Evolutionary conservation across 169 alveolate genomes (phyloP), one percentile per base, ranked within the genome.

Genomic region (Babesia bovis): DNA sequence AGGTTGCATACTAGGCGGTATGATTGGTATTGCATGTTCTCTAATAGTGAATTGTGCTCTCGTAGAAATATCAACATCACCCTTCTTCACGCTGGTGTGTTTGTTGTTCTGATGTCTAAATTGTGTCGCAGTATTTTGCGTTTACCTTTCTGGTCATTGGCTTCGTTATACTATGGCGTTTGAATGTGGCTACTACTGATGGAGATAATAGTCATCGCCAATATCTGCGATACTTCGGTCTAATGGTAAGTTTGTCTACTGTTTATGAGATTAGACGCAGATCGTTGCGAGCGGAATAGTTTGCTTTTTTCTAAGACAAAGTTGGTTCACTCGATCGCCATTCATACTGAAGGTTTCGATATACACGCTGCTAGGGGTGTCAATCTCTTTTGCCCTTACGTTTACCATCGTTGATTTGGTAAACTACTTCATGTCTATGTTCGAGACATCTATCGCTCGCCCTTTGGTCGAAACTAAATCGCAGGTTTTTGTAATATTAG

Each of bases 341-440:
- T 83, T 95, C 9, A 0, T 85, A 15, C 23, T 77, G 21, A 89
- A 95, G 89, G 95, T 95, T 21, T 96, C 97, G 23, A 81, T 94
- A 17, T 96, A 95, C 90, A 91, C 97, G n/a, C 45, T 96, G 7
- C 88, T 96, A 42, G 98, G 99, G 52, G 91, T 95, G 15, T 92
- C 98, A 23, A 92, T 95, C 33, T 90, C 98, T 17, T 96, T 95
- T 66, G 98, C 98, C 7, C 87, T 94, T 42, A 94, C 95, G 36
- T 95, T 95, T 73, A 88, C 97, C 30, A 83, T 94, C 40, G 95
- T 96, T 17, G 99, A 96, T 67, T 79, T 94, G 36, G 89, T 96
- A 38, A 94, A 96, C 78, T 93, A 90, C 60, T 60, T 92, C 63
- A 85, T 90, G 19, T 96, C 96, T 32, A 90, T 92, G 84, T 78